phyloP scores from a whole-genome alignment of 345 rosid species.

The thale cress (Arabidopsis thaliana) region DNA sequence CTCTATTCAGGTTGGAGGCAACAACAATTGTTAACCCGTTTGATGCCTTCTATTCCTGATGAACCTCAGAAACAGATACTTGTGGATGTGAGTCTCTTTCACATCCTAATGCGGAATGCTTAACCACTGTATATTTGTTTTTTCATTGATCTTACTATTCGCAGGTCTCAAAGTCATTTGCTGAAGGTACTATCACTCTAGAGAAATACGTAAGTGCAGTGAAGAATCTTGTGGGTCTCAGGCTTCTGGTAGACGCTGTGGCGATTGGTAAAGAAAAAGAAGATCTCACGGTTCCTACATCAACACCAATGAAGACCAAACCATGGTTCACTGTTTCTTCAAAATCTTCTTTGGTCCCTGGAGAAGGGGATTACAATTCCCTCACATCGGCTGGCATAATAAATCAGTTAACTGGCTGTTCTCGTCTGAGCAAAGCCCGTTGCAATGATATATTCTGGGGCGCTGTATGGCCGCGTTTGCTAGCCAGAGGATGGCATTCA shows the following conservation, averaged over 20 bases:
- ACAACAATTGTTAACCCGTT: constrained; percentile 64
- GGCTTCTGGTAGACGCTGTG: constrained; percentile 63
- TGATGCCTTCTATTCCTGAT: constrained; percentile 55
- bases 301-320: constrained; percentile 51
- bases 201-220: constrained; percentile 52
- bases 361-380: constrained; percentile 52
- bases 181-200: constrained; percentile 58
- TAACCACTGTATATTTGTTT: neutral
- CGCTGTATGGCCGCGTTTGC: constrained; percentile 84
- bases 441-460: constrained; percentile 80
- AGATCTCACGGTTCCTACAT: constrained; percentile 63
- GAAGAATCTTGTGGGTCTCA: constrained; percentile 58
- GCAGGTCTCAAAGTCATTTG: constrained; percentile 67
- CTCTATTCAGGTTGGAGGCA: constrained; percentile 80
- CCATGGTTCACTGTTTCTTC: constrained; percentile 50
- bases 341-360: constrained; percentile 32
- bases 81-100: constrained; percentile 44
- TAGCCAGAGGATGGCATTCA: constrained; percentile 83
- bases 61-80: constrained; percentile 46
- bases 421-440: constrained; percentile 76
- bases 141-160: constrained; percentile 35
- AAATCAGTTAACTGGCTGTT: constrained; percentile 57
- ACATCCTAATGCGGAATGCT: constrained; percentile 17
- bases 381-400: constrained; percentile 64
- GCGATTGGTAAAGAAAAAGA: constrained; percentile 72